Percentiles rank a stretch among this genome's conserved stretches.
Evolutionary conservation across 2,329 filamentous ascomycete genomes (phyloP).

Genomic region (Chrysosporium keratinophilum): DNA sequence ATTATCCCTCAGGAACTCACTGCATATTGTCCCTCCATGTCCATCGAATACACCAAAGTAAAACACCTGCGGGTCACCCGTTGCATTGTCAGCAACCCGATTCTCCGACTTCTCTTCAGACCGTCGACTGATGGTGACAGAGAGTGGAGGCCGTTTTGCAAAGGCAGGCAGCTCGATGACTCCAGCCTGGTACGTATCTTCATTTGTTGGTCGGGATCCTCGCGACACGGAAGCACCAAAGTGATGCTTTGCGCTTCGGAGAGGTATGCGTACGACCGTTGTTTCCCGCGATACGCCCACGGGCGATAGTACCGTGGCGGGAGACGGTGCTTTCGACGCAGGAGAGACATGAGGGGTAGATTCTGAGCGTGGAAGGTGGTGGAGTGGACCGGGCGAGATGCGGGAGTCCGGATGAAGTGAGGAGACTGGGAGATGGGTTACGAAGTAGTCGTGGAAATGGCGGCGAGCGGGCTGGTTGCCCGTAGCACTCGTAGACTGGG

Average conservation of each 20-base stretch:
- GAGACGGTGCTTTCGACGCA: slow-evolving; percentile 35
- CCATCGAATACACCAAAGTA: slow-evolving; percentile 97
- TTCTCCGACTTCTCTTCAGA: slow-evolving; percentile 35
- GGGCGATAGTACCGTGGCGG: slow-evolving; percentile 47
- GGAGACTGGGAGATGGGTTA: slow-evolving; percentile 87
- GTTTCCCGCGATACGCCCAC: slow-evolving; percentile 60
- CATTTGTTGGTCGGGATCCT: slow-evolving; percentile 78
- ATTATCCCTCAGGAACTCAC: slow-evolving; percentile 71
- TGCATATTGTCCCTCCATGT: slow-evolving; percentile 83
- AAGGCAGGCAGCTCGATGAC: slow-evolving; percentile 91
- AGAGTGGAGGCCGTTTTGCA: slow-evolving; percentile 67
- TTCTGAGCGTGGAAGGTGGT: slow-evolving; percentile 76
- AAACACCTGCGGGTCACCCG: slow-evolving; percentile 89
- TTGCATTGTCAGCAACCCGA: slow-evolving; percentile 60
- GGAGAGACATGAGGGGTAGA: slow-evolving; percentile 63
- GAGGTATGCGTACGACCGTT: slow-evolving; percentile 87
- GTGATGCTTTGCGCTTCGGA: slow-evolving; percentile 91
- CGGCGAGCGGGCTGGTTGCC: slow-evolving; percentile 29
- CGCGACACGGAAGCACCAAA: slow-evolving; percentile 72
- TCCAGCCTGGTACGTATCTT: slow-evolving; percentile 88
- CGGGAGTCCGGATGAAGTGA: slow-evolving; percentile 82
- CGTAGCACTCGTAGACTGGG: background rate
- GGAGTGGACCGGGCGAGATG: slow-evolving; percentile 53
- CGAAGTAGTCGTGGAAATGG: slow-evolving; percentile 89
- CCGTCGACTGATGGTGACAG: slow-evolving; percentile 37